These are phyloP conservation scores for Teratosphaeria zuluensis DNA, from an alignment of 2,329 filamentous ascomycete species.

Conservation along the genomic window DNA sequence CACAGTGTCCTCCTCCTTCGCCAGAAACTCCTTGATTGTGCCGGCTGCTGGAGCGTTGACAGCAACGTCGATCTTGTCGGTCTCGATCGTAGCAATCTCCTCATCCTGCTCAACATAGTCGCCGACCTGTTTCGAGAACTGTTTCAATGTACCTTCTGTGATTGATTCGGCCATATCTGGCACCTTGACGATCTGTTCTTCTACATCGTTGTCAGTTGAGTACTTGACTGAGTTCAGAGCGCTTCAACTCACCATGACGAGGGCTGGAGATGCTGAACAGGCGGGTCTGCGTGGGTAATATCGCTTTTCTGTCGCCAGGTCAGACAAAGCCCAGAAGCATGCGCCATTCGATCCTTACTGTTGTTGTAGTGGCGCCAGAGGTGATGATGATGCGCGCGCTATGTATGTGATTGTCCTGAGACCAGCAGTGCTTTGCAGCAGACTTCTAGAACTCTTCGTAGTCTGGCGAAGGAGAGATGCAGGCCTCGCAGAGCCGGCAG, in stretches of 20 bases:
- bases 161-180: conserved; percentile 98
- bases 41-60: conserved; percentile 90
- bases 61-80: conserved; percentile 98
- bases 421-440: conserved; percentile 12
- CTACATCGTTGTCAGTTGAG: conserved; percentile 26
- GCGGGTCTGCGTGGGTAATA: conserved; percentile 18
- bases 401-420: conserved; percentile 14
- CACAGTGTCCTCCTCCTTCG: conserved; percentile 89
- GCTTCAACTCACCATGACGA: conserved; percentile 21
- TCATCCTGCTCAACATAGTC: conserved; percentile 93
- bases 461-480: conserved; percentile 20
- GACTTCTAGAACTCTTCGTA: conserved; percentile 14
- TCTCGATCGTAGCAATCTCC: conserved; percentile 97
- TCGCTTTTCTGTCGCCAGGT: conserved; percentile 18
- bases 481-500: conserved; percentile 17
- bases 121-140: conserved; percentile 86
- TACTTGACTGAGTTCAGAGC: background rate
- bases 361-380: background rate
- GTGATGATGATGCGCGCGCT: conserved; percentile 7
- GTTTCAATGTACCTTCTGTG: conserved; percentile 91
- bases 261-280: conserved; percentile 25
- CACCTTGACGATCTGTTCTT: conserved; percentile 82
- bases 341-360: conserved; percentile 9
- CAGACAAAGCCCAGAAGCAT: conserved; percentile 7
- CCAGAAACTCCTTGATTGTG: conserved; percentile 83